Base-by-base conservation (phyloP, 1,284 basidiomycete genomes). In the Apiotrichum gracile region DNA sequence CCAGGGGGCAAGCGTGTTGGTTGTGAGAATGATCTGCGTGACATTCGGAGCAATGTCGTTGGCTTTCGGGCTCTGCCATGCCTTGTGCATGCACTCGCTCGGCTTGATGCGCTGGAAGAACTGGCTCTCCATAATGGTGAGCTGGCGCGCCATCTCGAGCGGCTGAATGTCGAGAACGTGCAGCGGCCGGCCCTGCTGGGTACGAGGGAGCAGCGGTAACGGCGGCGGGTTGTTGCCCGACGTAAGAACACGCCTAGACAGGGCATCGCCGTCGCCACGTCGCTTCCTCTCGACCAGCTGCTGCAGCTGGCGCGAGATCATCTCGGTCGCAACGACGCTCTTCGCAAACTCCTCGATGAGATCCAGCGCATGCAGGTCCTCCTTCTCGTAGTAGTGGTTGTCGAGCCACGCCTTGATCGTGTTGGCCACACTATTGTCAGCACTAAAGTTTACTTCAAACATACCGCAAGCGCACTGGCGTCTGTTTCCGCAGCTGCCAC, bases 401-500 rank as follows among this genome's bases (percentile, higher is more conserved):
- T 91, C 88, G 24, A 81, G 80, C 84, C 91, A 88, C 8, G 85
- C 80, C 68, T 87, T 88, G 68, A 92, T 80, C 0, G 84, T 87
- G 65, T 92, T 92, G 55, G 89, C 78, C 10, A 91, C 87, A 33
- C 88, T 90, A 65, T 12, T 16, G 39, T 49, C 22, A 40, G 38
- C 31, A 12, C 33, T 16, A n/a, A 3, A 14, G 12, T 10, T 10
- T 21, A 0, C 24, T 19, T 26, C 10, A 2, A 1, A 49, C 83
- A 41, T 65, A 92, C 91, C 92, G 83, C 68, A 88, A 82, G 51
- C 88, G 87, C 54, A 97, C 87, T 34, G 91, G 83, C 63, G 86
- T 85, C 69, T 93, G 91, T 78, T 97, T 98, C 69, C 87, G 78
- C 65, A 85, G 85, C 21, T 77, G 82, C 96, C 96, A 99, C 46